Evolutionary conservation across 2,329 filamentous ascomycete species (phyloP).

Genomic region (Lachnellula arida): DNA sequence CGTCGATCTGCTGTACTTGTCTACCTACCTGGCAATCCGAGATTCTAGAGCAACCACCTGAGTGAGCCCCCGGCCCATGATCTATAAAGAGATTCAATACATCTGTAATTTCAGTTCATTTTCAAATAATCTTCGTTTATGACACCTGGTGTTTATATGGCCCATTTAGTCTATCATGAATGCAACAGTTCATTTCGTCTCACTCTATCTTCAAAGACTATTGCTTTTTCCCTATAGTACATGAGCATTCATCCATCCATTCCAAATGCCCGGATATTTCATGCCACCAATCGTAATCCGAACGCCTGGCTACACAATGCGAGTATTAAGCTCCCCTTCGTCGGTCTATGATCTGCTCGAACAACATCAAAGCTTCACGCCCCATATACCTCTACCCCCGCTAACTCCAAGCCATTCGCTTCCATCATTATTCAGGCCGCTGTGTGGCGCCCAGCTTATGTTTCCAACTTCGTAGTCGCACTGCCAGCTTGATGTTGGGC

Average conservation of each 20-base stretch:
- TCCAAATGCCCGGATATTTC: constrained; percentile 20
- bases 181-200: neutral
- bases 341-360: constrained; percentile 12
- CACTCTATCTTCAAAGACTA: neutral
- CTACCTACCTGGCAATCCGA: too few species aligned
- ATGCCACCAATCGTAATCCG: constrained; percentile 16
- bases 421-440: constrained; percentile 59
- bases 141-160: too few species aligned
- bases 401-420: constrained; percentile 83
- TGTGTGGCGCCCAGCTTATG: constrained; percentile 76
- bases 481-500: constrained; percentile 72
- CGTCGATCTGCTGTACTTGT: too few species aligned
- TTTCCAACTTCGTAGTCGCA: constrained; percentile 87
- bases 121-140: too few species aligned
- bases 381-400: constrained; percentile 77
- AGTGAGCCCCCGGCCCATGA: too few species aligned
- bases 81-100: too few species aligned
- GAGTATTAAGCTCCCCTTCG: constrained; percentile 6
- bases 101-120: too few species aligned
- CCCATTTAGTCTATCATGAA: neutral
- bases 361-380: constrained; percentile 36
- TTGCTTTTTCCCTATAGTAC: constrained; percentile 17
- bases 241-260: constrained; percentile 10
- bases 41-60: too few species aligned
- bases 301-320: constrained; percentile 24